phyloP scores from a whole-genome alignment of 768 basidiomycete genomes.

The Psilocybe subaeruginosa region DNA sequence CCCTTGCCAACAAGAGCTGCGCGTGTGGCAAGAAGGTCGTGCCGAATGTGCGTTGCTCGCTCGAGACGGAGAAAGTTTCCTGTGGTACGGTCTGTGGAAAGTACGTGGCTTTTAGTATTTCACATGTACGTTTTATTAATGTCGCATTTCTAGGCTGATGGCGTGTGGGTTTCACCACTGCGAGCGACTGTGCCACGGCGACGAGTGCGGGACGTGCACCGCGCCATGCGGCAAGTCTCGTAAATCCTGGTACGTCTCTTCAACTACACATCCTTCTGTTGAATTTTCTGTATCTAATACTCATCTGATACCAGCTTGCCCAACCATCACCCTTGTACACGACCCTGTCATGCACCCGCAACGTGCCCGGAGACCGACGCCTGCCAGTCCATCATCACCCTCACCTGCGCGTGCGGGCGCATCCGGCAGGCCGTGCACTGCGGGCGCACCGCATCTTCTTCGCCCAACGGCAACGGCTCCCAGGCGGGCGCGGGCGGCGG shows the following conservation, averaged over 20 bases:
- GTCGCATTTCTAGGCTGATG: constrained; percentile 49
- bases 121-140: background rate
- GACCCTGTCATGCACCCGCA: constrained; percentile 87
- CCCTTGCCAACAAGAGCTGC: constrained; percentile 77
- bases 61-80: constrained; percentile 73
- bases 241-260: constrained; percentile 69
- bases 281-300: background rate
- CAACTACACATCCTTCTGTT: background rate
- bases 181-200: constrained; percentile 79
- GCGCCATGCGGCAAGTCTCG: constrained; percentile 85
- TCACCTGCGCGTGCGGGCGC: constrained; percentile 85
- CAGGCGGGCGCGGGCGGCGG: constrained; percentile 19
- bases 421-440: constrained; percentile 76
- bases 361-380: constrained; percentile 80
- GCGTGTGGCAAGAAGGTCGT: constrained; percentile 88
- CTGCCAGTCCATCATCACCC: constrained; percentile 66
- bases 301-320: constrained; percentile 50
- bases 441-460: constrained; percentile 48
- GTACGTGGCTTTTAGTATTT: constrained; percentile 36
- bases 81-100: constrained; percentile 86
- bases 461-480: constrained; percentile 45
- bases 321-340: constrained; percentile 72
- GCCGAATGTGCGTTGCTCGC: constrained; percentile 81
- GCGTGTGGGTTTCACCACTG: constrained; percentile 92
- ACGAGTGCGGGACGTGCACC: constrained; percentile 77